Percentiles rank a stretch among this genome's conserved stretches.
Evolutionary conservation across 1,284 basidiomycete species (phyloP).

Genomic region (Fistulina hepatica): DNA sequence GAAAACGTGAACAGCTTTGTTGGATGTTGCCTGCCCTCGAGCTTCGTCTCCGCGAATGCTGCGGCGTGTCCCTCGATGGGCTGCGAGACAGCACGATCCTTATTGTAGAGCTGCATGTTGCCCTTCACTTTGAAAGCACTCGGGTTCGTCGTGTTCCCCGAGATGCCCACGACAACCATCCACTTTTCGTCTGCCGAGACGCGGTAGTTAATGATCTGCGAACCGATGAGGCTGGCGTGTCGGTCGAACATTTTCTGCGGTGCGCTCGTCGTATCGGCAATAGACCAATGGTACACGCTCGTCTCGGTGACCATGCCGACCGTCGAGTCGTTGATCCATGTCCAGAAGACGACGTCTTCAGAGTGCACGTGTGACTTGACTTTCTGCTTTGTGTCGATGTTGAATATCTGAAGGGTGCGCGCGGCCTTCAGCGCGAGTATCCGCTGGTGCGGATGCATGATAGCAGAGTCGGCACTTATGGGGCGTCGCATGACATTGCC

Average conservation of each 20-base stretch:
- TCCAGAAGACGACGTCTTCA: conserved; percentile 98
- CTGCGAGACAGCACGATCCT: conserved; percentile 90
- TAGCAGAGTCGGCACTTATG: conserved; percentile 94
- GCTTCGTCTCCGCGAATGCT: conserved; percentile 86
- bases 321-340: conserved; percentile 88
- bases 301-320: conserved; percentile 95
- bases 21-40: conserved; percentile 73
- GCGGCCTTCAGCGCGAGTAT: conserved; percentile 91
- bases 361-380: conserved; percentile 93
- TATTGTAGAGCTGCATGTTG: conserved; percentile 90
- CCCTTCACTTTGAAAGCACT: conserved; percentile 98
- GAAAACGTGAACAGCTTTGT: conserved; percentile 97
- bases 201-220: conserved; percentile 99
- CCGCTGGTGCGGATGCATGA: conserved; percentile 97
- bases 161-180: conserved; percentile 94
- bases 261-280: conserved; percentile 58
- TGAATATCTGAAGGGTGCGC: conserved; percentile 93
- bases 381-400: conserved; percentile 95
- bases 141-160: conserved; percentile 86
- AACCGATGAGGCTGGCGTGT: conserved; percentile 86
- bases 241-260: conserved; percentile 95
- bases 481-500: conserved; percentile 95
- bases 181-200: conserved; percentile 90
- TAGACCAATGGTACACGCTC: conserved; percentile 92
- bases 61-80: conserved; percentile 99